Percentiles rank a stretch among this genome's conserved stretches.
Evolutionary conservation across 805 yeast genomes (phyloP).

Genomic region (Danielia oregonensis): DNA sequence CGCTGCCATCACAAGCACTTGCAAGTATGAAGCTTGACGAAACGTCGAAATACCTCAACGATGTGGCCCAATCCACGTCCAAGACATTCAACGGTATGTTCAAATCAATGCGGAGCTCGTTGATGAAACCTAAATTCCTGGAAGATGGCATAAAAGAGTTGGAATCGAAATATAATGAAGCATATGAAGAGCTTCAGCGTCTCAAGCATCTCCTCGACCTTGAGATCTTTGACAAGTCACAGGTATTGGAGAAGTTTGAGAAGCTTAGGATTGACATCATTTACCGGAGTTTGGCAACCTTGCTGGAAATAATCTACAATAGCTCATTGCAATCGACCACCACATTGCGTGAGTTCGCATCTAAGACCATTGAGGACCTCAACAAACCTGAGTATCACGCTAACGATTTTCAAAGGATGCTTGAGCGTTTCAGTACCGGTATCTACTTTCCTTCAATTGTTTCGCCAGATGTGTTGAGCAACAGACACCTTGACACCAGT

Average conservation of each 20-base stretch:
- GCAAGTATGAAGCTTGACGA: constrained; percentile 9
- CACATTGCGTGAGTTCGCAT: constrained; percentile 21
- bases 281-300: constrained; percentile 28
- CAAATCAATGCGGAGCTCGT: constrained; percentile 28
- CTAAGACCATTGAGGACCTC: constrained; percentile 16
- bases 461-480: constrained; percentile 24
- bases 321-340: constrained; percentile 23
- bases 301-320: constrained; percentile 31
- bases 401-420: constrained; percentile 22
- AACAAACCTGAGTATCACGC: constrained; percentile 19
- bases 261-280: constrained; percentile 29
- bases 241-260: constrained; percentile 33
- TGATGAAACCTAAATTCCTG: constrained; percentile 26
- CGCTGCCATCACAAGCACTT: background rate
- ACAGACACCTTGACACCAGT: constrained; percentile 19
- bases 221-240: constrained; percentile 20
- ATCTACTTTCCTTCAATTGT: constrained; percentile 35
- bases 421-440: constrained; percentile 31
- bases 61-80: constrained; percentile 24
- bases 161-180: constrained; percentile 31
- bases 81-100: constrained; percentile 30
- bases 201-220: constrained; percentile 28
- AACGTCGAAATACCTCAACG: constrained; percentile 14
- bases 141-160: constrained; percentile 23
- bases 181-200: constrained; percentile 31